phyloP scores from a whole-genome alignment of 2,329 filamentous ascomycete species.

The Stemphylium beticola region DNA sequence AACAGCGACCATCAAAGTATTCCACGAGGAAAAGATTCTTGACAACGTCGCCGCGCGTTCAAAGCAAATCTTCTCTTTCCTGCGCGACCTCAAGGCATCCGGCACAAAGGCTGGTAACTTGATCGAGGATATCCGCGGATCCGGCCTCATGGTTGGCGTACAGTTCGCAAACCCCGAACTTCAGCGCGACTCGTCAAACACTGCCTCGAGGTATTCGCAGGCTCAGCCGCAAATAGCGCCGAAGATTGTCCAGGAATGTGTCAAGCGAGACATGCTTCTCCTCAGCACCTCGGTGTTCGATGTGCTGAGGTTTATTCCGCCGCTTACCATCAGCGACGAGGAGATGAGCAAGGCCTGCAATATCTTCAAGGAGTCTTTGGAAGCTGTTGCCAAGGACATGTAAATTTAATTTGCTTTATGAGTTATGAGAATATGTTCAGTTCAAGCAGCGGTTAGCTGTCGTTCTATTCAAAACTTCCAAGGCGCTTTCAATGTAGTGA shows the following conservation, averaged over 20 bases:
- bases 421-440: background rate
- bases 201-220: constrained; percentile 22
- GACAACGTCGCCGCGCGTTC: constrained; percentile 38
- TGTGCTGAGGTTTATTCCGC: constrained; percentile 37
- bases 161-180: constrained; percentile 31
- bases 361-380: constrained; percentile 36
- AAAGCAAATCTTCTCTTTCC: constrained; percentile 35
- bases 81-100: constrained; percentile 29
- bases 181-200: constrained; percentile 29
- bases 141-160: constrained; percentile 37
- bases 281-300: constrained; percentile 41
- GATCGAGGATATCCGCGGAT: constrained; percentile 38
- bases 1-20: constrained; percentile 32
- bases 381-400: constrained; percentile 34
- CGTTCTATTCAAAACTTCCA: background rate
- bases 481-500: background rate
- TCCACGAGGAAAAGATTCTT: constrained; percentile 36
- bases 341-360: constrained; percentile 32
- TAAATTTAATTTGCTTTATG: constrained; percentile 5
- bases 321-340: constrained; percentile 36
- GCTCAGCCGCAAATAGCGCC: constrained; percentile 33
- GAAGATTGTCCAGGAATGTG: constrained; percentile 35
- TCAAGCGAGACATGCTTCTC: constrained; percentile 39
- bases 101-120: constrained; percentile 34
- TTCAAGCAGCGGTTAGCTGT: background rate